Evolutionary conservation across 495 filamentous ascomycete species (phyloP).

Genomic region (Xylaria acuta): DNA sequence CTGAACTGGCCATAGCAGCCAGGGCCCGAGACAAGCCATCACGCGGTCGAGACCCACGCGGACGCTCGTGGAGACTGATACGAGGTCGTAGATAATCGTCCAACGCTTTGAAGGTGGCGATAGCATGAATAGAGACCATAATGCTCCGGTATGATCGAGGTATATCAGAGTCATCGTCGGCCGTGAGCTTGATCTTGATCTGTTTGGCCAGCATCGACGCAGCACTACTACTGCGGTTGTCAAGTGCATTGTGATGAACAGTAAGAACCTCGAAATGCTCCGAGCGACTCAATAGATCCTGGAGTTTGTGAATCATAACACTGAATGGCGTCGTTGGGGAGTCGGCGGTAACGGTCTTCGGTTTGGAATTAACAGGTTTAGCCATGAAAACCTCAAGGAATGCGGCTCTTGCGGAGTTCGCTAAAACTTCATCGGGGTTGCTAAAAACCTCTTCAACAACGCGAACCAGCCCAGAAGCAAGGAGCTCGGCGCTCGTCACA

Average conservation of each 20-base stretch:
- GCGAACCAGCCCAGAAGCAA: constrained; percentile 86
- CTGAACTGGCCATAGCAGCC: constrained; percentile 81
- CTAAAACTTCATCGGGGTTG: constrained; percentile 62
- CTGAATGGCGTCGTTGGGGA: constrained; percentile 84
- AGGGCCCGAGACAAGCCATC: constrained; percentile 72
- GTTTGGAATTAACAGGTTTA: constrained; percentile 65
- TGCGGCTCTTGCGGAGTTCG: constrained; percentile 71
- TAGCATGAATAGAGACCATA: constrained; percentile 98
- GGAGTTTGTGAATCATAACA: constrained; percentile 89
- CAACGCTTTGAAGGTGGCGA: constrained; percentile 95
- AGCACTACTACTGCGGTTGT: constrained; percentile 89
- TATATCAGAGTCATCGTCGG: constrained; percentile 89
- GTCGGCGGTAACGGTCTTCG: constrained; percentile 66
- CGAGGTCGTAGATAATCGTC: constrained; percentile 95
- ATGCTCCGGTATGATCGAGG: constrained; percentile 85
- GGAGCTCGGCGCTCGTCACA: constrained; percentile 94
- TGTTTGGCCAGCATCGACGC: constrained; percentile 97
- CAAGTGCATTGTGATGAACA: constrained; percentile 89
- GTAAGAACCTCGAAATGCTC: constrained; percentile 99
- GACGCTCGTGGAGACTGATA: constrained; percentile 83
- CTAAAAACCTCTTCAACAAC: constrained; percentile 83
- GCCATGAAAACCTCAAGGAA: constrained; percentile 97
- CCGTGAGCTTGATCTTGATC: constrained; percentile 84
- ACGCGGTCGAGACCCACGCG: constrained; percentile 68
- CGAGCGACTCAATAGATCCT: constrained; percentile 92